Base-by-base conservation (phyloP, 2,329 filamentous ascomycete species). In the Aureobasidium sp. region DNA sequence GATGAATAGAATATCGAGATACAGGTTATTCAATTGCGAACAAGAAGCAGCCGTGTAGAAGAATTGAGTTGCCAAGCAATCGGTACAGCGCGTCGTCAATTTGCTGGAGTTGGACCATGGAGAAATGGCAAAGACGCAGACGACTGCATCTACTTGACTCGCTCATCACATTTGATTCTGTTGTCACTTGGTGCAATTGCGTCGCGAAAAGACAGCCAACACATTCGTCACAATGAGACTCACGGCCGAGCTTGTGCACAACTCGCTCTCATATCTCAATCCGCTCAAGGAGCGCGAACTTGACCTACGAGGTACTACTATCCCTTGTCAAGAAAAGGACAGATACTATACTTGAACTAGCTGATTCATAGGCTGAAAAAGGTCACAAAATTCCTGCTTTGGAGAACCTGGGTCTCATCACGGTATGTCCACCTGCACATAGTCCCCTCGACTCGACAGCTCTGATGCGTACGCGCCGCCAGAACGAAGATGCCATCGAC, bases 261-360 rank as follows among this genome's bases (percentile, higher is more conserved):
- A 86, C 77, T 96, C 94, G 74, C 88, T 96, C 69, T 97, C 93
- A 76, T 99, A 97, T 83, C 89, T 97, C 79, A 99, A 97, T 79
- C 92, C 93, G 75, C 85, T 99, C 77, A 96, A 94, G 80, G 94
- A 99, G 84, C 91, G 94, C 78, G 94, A 99, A 85, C 86, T 99
- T 76, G 92, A 97, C 82, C 90, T 99, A 72, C 87, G 94, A 96
- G 94, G 94, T 97, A 89, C 86, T 91, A 70, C 67, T 67, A 63
- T 59, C 65, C 66, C 66, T 44, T 31, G 29, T 53, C 78, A 79
- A 85, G 89, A 89, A 96, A 45, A 91, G 91, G 87, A 83, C 90
- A 93, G 91, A 94, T 96, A 86, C 91, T 96, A 90, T 90, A 91
- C 86, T 85, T 86, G 75, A 74, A 71, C 71, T 71, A 72, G 72